Conservation (phyloP, 2,329 filamentous ascomycete genomes). For the Calonectria henricotiae region DNA sequence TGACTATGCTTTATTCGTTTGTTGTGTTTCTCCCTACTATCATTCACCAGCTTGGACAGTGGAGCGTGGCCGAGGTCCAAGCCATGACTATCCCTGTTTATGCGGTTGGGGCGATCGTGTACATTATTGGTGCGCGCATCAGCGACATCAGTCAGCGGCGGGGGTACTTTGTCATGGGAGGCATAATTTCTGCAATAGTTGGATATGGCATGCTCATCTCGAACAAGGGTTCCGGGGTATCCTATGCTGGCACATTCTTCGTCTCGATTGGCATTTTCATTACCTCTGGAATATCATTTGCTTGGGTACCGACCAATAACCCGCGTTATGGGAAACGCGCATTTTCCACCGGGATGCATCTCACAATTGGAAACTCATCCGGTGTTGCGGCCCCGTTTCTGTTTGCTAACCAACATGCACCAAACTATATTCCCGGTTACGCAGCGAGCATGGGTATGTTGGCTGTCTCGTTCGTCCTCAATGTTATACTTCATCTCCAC, state of each 20-base stretch:
- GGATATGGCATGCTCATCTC: slow-evolving; percentile 75
- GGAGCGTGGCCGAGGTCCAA: slow-evolving; percentile 73
- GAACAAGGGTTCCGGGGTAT: slow-evolving; percentile 69
- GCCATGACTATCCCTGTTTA: slow-evolving; percentile 81
- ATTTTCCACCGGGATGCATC: slow-evolving; percentile 73
- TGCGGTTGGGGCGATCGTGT: slow-evolving; percentile 74
- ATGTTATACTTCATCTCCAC: slow-evolving; percentile 51
- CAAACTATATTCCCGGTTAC: slow-evolving; percentile 68
- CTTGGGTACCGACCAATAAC: slow-evolving; percentile 69
- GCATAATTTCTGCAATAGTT: slow-evolving; percentile 67
- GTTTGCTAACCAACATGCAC: slow-evolving; percentile 63
- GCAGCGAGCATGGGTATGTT: slow-evolving; percentile 68
- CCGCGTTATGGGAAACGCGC: slow-evolving; percentile 78
- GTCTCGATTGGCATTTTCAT: slow-evolving; percentile 72
- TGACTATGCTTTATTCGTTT: slow-evolving; percentile 79
- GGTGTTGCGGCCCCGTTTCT: slow-evolving; percentile 77
- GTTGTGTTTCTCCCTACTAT: slow-evolving; percentile 80
- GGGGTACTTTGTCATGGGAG: slow-evolving; percentile 69
- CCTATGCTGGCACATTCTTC: slow-evolving; percentile 76
- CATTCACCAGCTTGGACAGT: slow-evolving; percentile 74
- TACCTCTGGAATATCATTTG: slow-evolving; percentile 57
- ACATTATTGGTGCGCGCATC: slow-evolving; percentile 71
- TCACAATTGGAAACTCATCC: slow-evolving; percentile 75
- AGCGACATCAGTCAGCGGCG: slow-evolving; percentile 73
- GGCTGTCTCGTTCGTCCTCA: slow-evolving; percentile 53